Conservation (phyloP, 2,329 filamentous ascomycete species). For the Cadophora gregata region DNA sequence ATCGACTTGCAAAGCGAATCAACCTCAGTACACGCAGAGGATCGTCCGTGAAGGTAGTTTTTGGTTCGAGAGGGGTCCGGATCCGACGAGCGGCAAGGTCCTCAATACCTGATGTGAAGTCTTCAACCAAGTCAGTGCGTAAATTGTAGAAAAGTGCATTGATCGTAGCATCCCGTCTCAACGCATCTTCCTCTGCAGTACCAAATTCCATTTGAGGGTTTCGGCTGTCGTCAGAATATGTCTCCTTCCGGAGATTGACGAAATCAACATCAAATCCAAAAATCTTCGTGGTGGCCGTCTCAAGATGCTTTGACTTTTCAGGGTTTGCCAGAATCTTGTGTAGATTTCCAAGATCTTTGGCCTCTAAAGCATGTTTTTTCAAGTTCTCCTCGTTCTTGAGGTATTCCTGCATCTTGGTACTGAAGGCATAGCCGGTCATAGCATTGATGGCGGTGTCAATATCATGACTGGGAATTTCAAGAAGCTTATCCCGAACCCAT, state of each 20-base stretch:
- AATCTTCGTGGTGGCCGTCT: constrained; percentile 86
- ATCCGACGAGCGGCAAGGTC: constrained; percentile 79
- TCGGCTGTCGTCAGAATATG: constrained; percentile 85
- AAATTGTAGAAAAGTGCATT: constrained; percentile 98
- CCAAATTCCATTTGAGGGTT: constrained; percentile 95
- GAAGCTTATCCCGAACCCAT: constrained; percentile 86
- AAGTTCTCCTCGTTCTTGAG: constrained; percentile 65
- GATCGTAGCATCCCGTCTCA: constrained; percentile 88
- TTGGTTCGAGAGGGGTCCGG: constrained; percentile 83
- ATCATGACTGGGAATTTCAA: constrained; percentile 75
- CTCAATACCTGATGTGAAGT: constrained; percentile 79
- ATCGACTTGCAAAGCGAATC: constrained; percentile 86
- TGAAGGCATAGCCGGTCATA: constrained; percentile 82
- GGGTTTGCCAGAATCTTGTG: constrained; percentile 93
- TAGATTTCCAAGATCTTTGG: constrained; percentile 71
- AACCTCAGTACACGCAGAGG: constrained; percentile 85
- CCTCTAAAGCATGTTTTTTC: constrained; percentile 63
- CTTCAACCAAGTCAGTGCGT: constrained; percentile 78
- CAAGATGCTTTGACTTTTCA: constrained; percentile 95
- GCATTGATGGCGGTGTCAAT: constrained; percentile 86
- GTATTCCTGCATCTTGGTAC: constrained; percentile 70
- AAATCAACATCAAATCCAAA: constrained; percentile 91
- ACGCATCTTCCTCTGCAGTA: constrained; percentile 86
- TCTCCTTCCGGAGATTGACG: constrained; percentile 92
- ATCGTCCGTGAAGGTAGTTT: constrained; percentile 94